A percentile compares a stretch with the other conserved stretches of the same genome.
Evolutionary conservation across 495 filamentous ascomycete genomes (phyloP).

Genomic region (Hyaloscypha variabilis): DNA sequence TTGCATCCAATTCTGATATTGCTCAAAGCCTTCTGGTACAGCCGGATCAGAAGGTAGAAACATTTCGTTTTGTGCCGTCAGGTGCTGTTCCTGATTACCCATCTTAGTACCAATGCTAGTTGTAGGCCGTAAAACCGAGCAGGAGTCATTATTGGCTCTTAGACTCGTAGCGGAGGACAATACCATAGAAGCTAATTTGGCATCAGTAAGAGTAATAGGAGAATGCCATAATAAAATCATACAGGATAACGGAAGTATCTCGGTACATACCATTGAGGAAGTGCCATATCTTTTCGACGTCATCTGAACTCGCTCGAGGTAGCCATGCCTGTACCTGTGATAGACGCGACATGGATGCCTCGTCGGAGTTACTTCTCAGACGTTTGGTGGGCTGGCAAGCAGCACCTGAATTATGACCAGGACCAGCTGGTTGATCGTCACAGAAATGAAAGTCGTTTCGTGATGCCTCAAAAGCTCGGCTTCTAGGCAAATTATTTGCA

Average conservation of each 20-base stretch:
- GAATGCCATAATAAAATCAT: background rate
- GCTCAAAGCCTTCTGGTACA: background rate
- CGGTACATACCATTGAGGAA: background rate
- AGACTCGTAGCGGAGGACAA: background rate
- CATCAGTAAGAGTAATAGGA: background rate
- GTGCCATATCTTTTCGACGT: background rate
- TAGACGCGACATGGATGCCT: background rate
- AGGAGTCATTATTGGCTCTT: background rate
- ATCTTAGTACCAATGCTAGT: background rate
- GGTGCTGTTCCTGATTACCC: background rate
- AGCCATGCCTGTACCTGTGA: background rate
- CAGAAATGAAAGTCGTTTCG: too few relatives aligned
- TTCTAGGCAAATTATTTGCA: too few relatives aligned
- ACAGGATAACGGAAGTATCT: background rate
- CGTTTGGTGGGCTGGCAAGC: background rate
- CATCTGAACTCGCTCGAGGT: background rate
- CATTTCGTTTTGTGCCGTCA: background rate
- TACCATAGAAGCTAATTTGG: background rate
- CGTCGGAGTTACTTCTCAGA: background rate
- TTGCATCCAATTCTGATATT: background rate
- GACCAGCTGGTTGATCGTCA: too few relatives aligned
- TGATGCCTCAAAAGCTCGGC: too few relatives aligned
- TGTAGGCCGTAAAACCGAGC: background rate
- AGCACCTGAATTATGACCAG: too few relatives aligned
- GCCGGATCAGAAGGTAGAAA: background rate